phyloP scores from a whole-genome alignment of 495 filamentous ascomycete genomes.

The Trichocladium antarcticum region DNA sequence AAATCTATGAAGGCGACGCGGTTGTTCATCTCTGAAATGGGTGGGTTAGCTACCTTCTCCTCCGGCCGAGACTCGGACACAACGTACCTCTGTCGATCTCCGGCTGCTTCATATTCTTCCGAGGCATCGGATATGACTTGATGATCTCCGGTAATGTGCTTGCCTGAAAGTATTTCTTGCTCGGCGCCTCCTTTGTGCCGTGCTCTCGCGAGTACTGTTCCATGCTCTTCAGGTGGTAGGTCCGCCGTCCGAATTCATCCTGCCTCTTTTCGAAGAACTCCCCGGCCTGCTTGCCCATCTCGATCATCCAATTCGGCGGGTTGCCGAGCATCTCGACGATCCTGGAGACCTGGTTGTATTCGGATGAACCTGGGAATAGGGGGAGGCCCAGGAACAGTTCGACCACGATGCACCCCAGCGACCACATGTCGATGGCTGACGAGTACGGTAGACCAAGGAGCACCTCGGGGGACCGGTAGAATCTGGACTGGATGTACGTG shows the following conservation, averaged over 20 bases:
- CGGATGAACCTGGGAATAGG: constrained; percentile 92
- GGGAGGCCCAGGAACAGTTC: constrained; percentile 94
- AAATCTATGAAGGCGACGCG: constrained; percentile 98
- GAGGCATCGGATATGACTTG: constrained; percentile 90
- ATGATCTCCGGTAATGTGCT: constrained; percentile 94
- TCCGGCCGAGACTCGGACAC: neutral
- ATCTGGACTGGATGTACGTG: constrained; percentile 97
- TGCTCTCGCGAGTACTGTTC: constrained; percentile 95
- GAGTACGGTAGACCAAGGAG: constrained; percentile 91
- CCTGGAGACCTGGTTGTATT: constrained; percentile 95
- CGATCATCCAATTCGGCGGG: constrained; percentile 97
- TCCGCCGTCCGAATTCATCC: constrained; percentile 78
- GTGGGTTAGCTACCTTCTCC: constrained; percentile 1
- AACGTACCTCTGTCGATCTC: constrained; percentile 87
- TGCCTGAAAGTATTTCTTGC: constrained; percentile 98
- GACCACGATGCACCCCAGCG: constrained; percentile 95
- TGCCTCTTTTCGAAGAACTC: constrained; percentile 96
- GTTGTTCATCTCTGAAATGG: constrained; percentile 80
- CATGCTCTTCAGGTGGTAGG: constrained; percentile 89
- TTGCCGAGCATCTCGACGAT: constrained; percentile 98
- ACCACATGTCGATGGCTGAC: constrained; percentile 99
- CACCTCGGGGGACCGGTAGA: constrained; percentile 96
- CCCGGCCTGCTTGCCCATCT: constrained; percentile 95
- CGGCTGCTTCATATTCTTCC: constrained; percentile 98
- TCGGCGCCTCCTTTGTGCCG: constrained; percentile 92